Evolutionary conservation across 148 eudicot species (phyloP), one percentile per base, ranked within the genome.

Genomic region (Bassia scoparia): DNA sequence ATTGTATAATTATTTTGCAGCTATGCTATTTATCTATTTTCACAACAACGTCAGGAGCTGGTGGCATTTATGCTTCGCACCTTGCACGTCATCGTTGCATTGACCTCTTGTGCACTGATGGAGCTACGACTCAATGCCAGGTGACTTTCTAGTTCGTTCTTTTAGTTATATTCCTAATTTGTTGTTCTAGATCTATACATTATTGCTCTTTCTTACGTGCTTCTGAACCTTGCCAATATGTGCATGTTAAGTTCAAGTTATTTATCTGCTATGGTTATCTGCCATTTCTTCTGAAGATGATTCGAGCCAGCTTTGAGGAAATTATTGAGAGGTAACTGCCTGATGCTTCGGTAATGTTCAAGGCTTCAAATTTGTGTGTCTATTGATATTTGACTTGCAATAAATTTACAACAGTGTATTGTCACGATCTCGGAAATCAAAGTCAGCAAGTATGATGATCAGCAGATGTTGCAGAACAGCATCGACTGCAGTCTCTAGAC

Each of bases 101-200:
- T 75, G 97, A 95, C 73, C 89, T 95, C 62, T 91, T 88, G 97
- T 95, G 82, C 90, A 89, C 75, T 95, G 99, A 95, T 95, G 99
- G 99, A 95, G 84, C 76, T 89, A 76, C 84, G 97, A 78, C 87
- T 95, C 79, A 87, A 84, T 85, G 83, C 96, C 80, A 89, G 98
- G 98, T 89, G 35, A 70, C 41, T 61, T 35, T 60, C 55, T 60
- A 12, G 24, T 50, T 70, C 13, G 37, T n/a, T 18, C 46, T 67
- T 8, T 29, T 74, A 61, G 56, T 44, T 67, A 38, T 52, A 61
- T 61, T 61, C 65, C 30, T 23, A 23, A 20, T 66, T 60, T 49
- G 58, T 61, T 30, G 35, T 41, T 23, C 24, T 58, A 44, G 20
- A 13, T 72, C 27, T 58, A 46, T 58, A n/a, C 13, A 70, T 35